Base-by-base conservation (phyloP, 306 rosid genomes). In the Mimosa bimucronata region DNA sequence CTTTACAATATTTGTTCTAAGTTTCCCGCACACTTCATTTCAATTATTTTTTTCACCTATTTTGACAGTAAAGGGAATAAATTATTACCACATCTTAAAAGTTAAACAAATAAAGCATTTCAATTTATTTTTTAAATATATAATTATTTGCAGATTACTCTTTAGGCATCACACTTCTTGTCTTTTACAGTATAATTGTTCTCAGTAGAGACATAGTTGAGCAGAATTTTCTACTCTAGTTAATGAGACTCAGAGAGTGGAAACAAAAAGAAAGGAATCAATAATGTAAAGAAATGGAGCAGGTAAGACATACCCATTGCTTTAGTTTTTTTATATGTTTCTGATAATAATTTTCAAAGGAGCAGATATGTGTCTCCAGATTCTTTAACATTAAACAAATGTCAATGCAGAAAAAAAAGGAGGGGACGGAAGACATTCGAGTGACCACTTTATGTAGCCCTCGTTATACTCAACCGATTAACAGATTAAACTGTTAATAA, bases 221-320 rank as follows among this genome's bases (percentile, higher is more conserved):
- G 12, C 5, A 66, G 42, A 38, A 34, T 66, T 66, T n/a, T 37
- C 8, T 37, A 66, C 19, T 38, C 25, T 3, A 19, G 46, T 37
- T 18, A 66, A 16, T 37, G 45, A 16, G 71, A 66, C 21, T 3
- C 23, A 37, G 11, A 42, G 46, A 66, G 72, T 66, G 46, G 23
- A 66, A 66, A 38, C 28, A 66, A 66, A 66, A 37, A 38, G 72
- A 66, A 66, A 38, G 73, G 52, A 40, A 40, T 67, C 73, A 38
- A 67, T n/a, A 4, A 0, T 4, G 9, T 2, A 25, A n/a, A 67
- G 45, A 38, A 40, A n/a, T 1, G 73, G 73, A 67, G 73, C 73
- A 67, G 73, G 73, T 40, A 26, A 67, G n/a, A 21, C 31, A 67
- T n/a, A 40, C 19, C 30, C 73, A 67, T 11, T 19, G 42, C n/a